Conservation (phyloP, 306 rosid species). For the Prunus armeniaca region DNA sequence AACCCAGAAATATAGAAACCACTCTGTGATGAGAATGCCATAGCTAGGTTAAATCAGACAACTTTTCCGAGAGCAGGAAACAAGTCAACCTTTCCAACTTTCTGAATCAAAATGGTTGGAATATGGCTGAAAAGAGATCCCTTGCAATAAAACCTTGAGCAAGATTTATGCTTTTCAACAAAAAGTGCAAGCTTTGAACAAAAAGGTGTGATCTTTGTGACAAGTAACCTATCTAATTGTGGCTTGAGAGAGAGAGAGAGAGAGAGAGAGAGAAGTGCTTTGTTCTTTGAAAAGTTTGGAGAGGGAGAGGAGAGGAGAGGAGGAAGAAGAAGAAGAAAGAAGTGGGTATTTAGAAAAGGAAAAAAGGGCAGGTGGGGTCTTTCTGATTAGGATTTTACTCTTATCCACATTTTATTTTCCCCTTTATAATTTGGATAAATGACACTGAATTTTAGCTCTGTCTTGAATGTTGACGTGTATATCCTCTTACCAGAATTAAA, state of each 20-base stretch:
- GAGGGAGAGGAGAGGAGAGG: not conserved
- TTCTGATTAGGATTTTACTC: slow-evolving; percentile 19
- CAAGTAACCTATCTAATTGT: not conserved
- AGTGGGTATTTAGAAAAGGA: not conserved
- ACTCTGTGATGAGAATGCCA: slow-evolving; percentile 45
- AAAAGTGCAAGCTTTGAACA: slow-evolving; percentile 14
- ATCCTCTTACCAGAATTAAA: not conserved
- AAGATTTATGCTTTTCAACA: slow-evolving; percentile 2
- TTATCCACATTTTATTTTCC: slow-evolving; percentile 23
- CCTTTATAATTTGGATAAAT: not conserved
- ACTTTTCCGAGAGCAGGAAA: slow-evolving; percentile 16
- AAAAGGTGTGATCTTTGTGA: slow-evolving; percentile 2
- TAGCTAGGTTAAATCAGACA: slow-evolving; percentile 3
- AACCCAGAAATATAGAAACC: slow-evolving; percentile 39
- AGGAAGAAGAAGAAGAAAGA: not conserved
- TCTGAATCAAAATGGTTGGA: not conserved
- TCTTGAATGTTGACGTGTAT: not conserved
- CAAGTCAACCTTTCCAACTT: slow-evolving; percentile 15
- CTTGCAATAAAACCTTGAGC: not conserved
- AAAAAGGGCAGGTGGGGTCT: slow-evolving; percentile 3
- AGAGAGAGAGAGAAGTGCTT: not conserved
- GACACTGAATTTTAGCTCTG: slow-evolving; percentile 7
- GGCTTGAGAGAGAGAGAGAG: not conserved
- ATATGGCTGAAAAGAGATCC: not conserved
- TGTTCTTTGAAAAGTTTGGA: not conserved